Base-by-base conservation (phyloP, 257 asterid genomes). In the Paulownia fortunei region DNA sequence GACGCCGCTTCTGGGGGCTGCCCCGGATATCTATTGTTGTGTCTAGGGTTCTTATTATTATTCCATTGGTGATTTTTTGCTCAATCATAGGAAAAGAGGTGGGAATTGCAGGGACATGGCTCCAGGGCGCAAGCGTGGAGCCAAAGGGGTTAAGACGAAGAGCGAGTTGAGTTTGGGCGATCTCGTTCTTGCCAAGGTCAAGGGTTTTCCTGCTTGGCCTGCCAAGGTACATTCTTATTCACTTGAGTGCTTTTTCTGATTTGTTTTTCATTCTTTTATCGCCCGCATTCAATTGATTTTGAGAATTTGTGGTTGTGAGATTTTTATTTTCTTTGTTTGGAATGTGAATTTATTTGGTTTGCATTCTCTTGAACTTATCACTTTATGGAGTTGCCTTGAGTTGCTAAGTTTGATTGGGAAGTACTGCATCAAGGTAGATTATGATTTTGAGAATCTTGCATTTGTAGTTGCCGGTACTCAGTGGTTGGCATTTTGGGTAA, bases 171-270 rank as follows among this genome's bases (percentile, higher is more conserved):
- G 85, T 73, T 67, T 89, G 63, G 98, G 98, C 81, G 97, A 93
- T 88, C 98, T 93, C 21, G 98, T 93, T 67, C 97, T 93, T 41
- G 97, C 98, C 68, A 89, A 93, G 87, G 96, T 93, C 74, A 93
- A 91, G 87, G 98, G 97, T 21, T 93, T 88, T 72, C 98, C 97
- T 64, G 84, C 94, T 82, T 93, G 98, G 98, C 97, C 98, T 74
- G 97, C 98, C 78, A 93, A 93, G 97, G 97, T 93, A 42, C 82
- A 72, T 76, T 79, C 68, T 85, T 74, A 4, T 61, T 69, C 39
- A 44, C 72, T 44, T 74, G 44, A 26, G 5, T 49, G 13, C 8
- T 51, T 72, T 32, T 27, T 32, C n/a, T 54, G 15, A 63, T 79
- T 47, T 24, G 0, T 55, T 47, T 37, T 36, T 21, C 15, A 34